Evolutionary conservation across 2,329 filamentous ascomycete genomes (phyloP), one percentile per base, ranked within the genome.

Genomic region (Diplodia mutila): DNA sequence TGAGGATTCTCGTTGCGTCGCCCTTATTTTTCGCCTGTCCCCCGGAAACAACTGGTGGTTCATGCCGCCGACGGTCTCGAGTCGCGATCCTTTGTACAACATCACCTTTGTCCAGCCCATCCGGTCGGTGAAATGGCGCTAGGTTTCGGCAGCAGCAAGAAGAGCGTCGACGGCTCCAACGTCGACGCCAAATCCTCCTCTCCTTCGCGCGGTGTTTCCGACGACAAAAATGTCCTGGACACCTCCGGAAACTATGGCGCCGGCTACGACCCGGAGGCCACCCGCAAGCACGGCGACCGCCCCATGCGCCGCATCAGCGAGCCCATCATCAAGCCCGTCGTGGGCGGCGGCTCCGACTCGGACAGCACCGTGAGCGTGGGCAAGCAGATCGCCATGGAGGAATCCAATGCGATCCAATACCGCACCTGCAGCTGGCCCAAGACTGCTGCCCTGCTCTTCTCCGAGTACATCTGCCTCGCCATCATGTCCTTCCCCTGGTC

Each of bases 401-500:
- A 88, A 32, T 89, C 88, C 63, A 89, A 91, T 78, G 88, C 89
- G 12, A 97, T 97, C 79, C 90, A 97, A 81, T 97, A 97, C 78
- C 86, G 94, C 69, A 97, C 93, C 48, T 97, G 94, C 81, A 94
- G 90, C 72, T 97, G 94, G 94, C 90, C 92, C 75, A 97, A 97
- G 90, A 97, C 94, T 65, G 93, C 94, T 0, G 93, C 90, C 1
- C 79, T 97, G 72, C 87, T 97, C 63, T 97, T 97, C 80, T 95
- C 92, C 61, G 94, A 97, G 83, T 97, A 97, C 78, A 97, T 97
- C 69, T 97, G 93, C 77, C 82, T 97, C 80, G 87, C 87, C 25
- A 97, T 97, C 76, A 97, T 97, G 93, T 96, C 92, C 61, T 97
- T 97, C 73, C 94, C 94, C 0, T 97, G 91, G 86, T 97, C 93